Evolutionary conservation across 768 basidiomycete genomes (phyloP), one percentile per base, ranked within the genome.

Genomic region (Cystobasidium tubakii): DNA sequence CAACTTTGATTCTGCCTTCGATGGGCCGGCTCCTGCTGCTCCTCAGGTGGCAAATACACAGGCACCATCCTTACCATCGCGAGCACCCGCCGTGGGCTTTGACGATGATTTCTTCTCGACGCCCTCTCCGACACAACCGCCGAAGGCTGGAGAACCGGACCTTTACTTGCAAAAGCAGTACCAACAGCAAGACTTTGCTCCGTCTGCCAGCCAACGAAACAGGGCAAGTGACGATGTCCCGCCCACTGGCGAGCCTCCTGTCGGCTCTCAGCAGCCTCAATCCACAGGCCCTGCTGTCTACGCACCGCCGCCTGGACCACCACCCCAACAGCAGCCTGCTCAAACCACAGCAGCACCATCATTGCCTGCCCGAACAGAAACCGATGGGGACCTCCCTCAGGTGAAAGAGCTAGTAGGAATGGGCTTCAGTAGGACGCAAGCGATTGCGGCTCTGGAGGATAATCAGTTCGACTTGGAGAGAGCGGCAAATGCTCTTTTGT

Each of bases 401-500:
- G 66, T 67, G 17, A 67, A 67, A 50, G 66, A 67, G 66, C 66
- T 67, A 1, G 29, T 29, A 3, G 46, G 29, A 43, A 67, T 67
- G 66, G 66, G 66, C 10, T 67, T 67, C 44, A 42, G 53, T 23
- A 13, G 66, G 13, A 50, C 7, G 27, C 66, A 67, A 36, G 50
- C 44, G 17, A 67, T 67, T 27, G 66, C 66, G 13, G 66, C 66
- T 27, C 66, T 67, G 23, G 66, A 67, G 31, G 66, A 67, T 53
- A 67, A 67, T 39, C 66, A 67, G 44, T 67, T 50, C 25, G 46
- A 67, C 25, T 13, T 67, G 23, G 66, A 29, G 25, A 25, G 66
- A 31, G 66, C 66, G 6, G 66, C 66, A 31, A 67, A 67, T 53
- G 66, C 66, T 13, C 66, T 67, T 19, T 25, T 67, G 43, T 43